Conservation (phyloP, 768 basidiomycete species). For the Mycena capillaripes region DNA sequence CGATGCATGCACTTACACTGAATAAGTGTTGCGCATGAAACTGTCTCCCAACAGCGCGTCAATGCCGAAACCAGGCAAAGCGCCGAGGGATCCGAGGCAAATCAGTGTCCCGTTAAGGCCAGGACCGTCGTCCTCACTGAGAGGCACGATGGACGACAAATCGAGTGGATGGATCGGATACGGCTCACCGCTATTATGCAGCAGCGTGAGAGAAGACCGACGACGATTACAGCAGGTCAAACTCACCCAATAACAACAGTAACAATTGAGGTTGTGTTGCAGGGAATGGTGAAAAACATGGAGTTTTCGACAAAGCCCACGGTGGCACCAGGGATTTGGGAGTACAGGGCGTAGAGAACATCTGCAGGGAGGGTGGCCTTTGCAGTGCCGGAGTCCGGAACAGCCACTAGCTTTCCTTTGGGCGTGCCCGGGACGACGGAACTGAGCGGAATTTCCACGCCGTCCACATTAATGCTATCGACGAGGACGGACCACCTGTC, state of each 20-base stretch:
- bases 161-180: too few relatives aligned
- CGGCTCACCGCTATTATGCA: too few relatives aligned
- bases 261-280: conserved; percentile 4
- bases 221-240: too few relatives aligned
- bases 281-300: conserved; percentile 6
- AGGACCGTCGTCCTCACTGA: too few relatives aligned
- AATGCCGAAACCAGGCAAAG: too few relatives aligned
- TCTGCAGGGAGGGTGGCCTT: background rate
- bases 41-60: too few relatives aligned
- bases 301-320: background rate
- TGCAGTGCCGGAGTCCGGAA: conserved; percentile 16
- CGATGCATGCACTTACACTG: too few relatives aligned
- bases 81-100: too few relatives aligned
- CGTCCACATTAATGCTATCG: conserved; percentile 1
- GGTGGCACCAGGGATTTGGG: background rate
- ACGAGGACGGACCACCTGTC: conserved; percentile 1
- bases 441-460: background rate
- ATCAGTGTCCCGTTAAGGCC: too few relatives aligned
- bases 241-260: conserved; percentile 8
- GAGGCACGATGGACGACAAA: too few relatives aligned
- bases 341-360: conserved; percentile 6
- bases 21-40: too few relatives aligned
- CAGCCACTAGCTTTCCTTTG: background rate
- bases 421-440: background rate
- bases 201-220: too few relatives aligned